Evolutionary conservation across 2,329 filamentous ascomycete species (phyloP).

Genomic region (Lasiodiplodia sp.): DNA sequence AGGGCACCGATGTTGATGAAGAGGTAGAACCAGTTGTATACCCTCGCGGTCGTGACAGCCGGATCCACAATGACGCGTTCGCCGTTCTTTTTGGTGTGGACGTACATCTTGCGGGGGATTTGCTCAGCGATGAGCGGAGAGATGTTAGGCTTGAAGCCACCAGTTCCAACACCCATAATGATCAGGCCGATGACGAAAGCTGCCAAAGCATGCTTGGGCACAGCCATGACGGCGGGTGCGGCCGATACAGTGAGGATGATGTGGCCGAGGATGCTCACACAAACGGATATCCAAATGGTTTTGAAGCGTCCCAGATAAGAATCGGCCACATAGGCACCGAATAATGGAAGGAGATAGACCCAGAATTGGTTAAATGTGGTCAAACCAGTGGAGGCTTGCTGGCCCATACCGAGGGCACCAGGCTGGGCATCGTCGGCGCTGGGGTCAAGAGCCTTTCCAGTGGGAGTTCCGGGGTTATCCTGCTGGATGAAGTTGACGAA

Average conservation of each 20-base stretch:
- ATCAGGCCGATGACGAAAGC: slow-evolving; percentile 65
- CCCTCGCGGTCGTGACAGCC: slow-evolving; percentile 69
- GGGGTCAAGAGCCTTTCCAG: slow-evolving; percentile 42
- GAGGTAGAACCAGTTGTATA: slow-evolving; percentile 65
- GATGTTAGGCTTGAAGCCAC: slow-evolving; percentile 74
- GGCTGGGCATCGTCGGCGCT: slow-evolving; percentile 45
- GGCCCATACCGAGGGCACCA: slow-evolving; percentile 63
- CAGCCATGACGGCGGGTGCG: slow-evolving; percentile 58
- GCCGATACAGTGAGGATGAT: slow-evolving; percentile 64
- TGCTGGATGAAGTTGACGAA: slow-evolving; percentile 50
- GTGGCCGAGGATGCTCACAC: slow-evolving; percentile 66
- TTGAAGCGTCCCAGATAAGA: slow-evolving; percentile 68
- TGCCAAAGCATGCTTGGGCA: slow-evolving; percentile 58
- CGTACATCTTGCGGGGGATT: slow-evolving; percentile 62
- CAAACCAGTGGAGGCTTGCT: slow-evolving; percentile 60
- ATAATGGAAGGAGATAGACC: slow-evolving; percentile 65
- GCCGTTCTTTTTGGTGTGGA: slow-evolving; percentile 57
- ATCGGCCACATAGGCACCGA: slow-evolving; percentile 65
- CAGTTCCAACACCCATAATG: slow-evolving; percentile 71
- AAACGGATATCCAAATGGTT: slow-evolving; percentile 64
- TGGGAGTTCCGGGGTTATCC: slow-evolving; percentile 39
- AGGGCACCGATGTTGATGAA: slow-evolving; percentile 50
- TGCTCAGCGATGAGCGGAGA: slow-evolving; percentile 67
- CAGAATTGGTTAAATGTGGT: slow-evolving; percentile 64
- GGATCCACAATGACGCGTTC: slow-evolving; percentile 72